These are phyloP conservation scores for Leptomonas pyrrhocoris DNA, from an alignment of 208 protist genomes.

Conservation along the genomic window DNA sequence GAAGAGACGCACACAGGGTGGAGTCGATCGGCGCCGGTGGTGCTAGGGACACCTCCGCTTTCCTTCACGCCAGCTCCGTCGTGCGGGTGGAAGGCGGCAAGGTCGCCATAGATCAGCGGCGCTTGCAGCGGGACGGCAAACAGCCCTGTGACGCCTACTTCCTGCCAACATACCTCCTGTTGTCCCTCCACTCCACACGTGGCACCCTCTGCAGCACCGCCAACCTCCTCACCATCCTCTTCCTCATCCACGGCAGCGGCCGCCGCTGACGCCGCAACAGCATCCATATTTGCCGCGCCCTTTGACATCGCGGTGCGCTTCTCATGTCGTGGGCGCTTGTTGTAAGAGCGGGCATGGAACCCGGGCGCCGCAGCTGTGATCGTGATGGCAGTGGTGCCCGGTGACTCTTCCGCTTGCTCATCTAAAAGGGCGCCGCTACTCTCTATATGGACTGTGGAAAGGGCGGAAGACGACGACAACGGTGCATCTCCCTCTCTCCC, in stretches of 20 bases:
- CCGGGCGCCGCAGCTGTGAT: no score
- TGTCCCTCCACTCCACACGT: background rate
- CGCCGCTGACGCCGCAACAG: background rate
- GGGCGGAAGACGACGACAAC: slow-evolving; percentile 1
- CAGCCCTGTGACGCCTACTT: slow-evolving; percentile 68
- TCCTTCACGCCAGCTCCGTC: background rate
- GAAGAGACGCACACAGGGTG: slow-evolving; percentile 19
- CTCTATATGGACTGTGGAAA: background rate
- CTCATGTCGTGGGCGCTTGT: slow-evolving; percentile 33
- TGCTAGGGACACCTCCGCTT: background rate
- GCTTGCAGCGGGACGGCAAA: slow-evolving; percentile 51
- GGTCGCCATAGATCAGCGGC: slow-evolving; percentile 37
- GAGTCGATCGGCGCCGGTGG: slow-evolving; percentile 1
- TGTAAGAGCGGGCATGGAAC: no score
- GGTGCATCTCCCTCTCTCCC: background rate
- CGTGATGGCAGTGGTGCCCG: no score
- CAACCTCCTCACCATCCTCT: slow-evolving; percentile 22
- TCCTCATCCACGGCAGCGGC: slow-evolving; percentile 21
- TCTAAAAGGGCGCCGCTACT: background rate
- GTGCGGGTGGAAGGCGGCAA: background rate
- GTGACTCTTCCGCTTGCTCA: no score
- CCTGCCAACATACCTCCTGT: slow-evolving; percentile 55
- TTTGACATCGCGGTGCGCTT: background rate
- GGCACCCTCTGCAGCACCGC: background rate
- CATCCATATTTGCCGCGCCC: background rate